A percentile compares a stretch with the other conserved stretches of the same genome.
These are phyloP conservation scores for Ganoderma sinense DNA, from an alignment of 1,284 basidiomycete genomes.

Conservation along the genomic window DNA sequence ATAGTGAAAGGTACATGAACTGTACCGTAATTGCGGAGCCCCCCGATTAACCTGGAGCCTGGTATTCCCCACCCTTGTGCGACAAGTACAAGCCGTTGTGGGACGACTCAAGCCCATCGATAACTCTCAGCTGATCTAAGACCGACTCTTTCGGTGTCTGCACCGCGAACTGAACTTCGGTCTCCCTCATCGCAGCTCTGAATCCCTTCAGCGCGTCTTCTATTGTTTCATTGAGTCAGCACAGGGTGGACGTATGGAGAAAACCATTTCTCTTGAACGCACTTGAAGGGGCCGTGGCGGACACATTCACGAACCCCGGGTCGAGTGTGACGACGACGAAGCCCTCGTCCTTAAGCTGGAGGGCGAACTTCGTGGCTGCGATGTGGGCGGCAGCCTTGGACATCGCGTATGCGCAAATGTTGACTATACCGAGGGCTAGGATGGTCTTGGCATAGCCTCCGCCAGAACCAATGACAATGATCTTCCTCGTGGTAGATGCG, in stretches of 20 bases:
- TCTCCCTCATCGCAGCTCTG: background rate
- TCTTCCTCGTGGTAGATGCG: slow-evolving; percentile 45
- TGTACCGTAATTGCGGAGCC: too few species aligned
- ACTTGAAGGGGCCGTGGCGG: background rate
- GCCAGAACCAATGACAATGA: slow-evolving; percentile 44
- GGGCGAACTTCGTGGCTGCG: slow-evolving; percentile 48
- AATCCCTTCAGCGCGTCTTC: too few species aligned
- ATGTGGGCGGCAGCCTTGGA: slow-evolving; percentile 50
- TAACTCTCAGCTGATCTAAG: background rate
- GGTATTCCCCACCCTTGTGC: background rate
- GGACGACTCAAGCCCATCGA: background rate
- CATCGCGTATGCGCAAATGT: slow-evolving; percentile 40
- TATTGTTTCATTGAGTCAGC: background rate
- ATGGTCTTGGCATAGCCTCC: slow-evolving; percentile 41
- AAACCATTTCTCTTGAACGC: too few species aligned
- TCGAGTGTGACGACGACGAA: slow-evolving; percentile 45
- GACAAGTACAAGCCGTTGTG: background rate
- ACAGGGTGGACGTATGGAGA: too few species aligned
- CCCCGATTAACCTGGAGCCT: background rate
- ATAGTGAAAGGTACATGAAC: too few species aligned
- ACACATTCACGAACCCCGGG: slow-evolving; percentile 47
- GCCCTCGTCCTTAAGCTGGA: slow-evolving; percentile 43
- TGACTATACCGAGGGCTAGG: slow-evolving; percentile 17
- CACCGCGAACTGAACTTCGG: background rate
- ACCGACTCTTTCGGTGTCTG: background rate